Percentiles rank a stretch among this genome's conserved stretches.
Evolutionary conservation across 2,329 filamentous ascomycete genomes (phyloP).

Genomic region (Microdochium bolleyi): DNA sequence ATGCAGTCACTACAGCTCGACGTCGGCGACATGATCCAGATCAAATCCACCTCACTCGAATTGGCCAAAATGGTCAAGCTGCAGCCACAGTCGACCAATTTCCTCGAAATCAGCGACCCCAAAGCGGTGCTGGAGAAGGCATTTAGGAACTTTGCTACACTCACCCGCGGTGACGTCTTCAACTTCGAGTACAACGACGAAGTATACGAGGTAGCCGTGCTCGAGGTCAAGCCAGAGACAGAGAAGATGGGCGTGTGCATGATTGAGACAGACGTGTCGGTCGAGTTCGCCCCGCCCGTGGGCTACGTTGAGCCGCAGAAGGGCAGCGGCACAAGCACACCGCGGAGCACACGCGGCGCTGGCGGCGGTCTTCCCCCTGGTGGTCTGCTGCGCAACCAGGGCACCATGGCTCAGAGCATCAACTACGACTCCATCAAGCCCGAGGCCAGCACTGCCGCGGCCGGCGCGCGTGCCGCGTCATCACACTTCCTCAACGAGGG

Average conservation of each 20-base stretch:
- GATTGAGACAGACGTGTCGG: constrained; percentile 91
- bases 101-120: constrained; percentile 94
- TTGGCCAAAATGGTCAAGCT: constrained; percentile 91
- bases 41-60: constrained; percentile 89
- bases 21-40: constrained; percentile 87
- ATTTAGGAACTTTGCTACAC: constrained; percentile 89
- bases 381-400: constrained; percentile 72
- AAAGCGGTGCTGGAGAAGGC: constrained; percentile 96
- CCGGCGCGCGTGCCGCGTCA: constrained; percentile 32
- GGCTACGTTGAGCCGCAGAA: constrained; percentile 86
- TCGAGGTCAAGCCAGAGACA: constrained; percentile 84
- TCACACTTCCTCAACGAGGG: constrained; percentile 77
- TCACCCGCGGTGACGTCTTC: constrained; percentile 91
- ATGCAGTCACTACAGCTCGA: constrained; percentile 89
- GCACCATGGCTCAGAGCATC: constrained; percentile 96
- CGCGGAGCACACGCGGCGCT: constrained; percentile 46
- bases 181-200: constrained; percentile 96
- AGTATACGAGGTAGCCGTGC: constrained; percentile 83
- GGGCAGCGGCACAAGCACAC: constrained; percentile 77
- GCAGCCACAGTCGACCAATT: constrained; percentile 85
- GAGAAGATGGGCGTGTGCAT: constrained; percentile 85
- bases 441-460: constrained; percentile 56
- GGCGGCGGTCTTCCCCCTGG: constrained; percentile 49
- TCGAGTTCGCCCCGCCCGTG: constrained; percentile 90
- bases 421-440: constrained; percentile 91